Conservation (phyloP, 495 filamentous ascomycete species). For the Lentithecium fluviatile region DNA sequence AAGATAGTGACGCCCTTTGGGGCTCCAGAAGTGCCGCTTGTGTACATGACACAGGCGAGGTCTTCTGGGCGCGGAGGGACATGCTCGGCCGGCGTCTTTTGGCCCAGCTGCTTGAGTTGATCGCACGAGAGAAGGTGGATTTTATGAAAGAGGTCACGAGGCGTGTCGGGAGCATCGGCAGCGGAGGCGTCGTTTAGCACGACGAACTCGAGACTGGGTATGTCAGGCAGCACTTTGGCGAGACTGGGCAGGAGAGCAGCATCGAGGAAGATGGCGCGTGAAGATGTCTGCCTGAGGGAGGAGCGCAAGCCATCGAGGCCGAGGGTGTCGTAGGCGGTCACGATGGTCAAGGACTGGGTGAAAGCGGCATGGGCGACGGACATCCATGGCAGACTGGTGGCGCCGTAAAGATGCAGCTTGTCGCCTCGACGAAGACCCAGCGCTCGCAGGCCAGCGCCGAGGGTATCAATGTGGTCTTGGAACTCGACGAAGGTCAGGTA, state of each 20-base stretch:
- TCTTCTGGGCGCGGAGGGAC: conserved; percentile 82
- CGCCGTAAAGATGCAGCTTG: conserved; percentile 84
- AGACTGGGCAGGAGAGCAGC: conserved; percentile 78
- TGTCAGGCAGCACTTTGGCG: conserved; percentile 64
- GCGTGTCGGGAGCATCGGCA: too few species aligned
- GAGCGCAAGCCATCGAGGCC: conserved; percentile 90
- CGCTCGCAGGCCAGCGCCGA: conserved; percentile 72
- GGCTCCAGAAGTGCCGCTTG: conserved; percentile 89
- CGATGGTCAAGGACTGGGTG: conserved; percentile 92
- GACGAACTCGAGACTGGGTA: too few species aligned
- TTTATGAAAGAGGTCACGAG: too few species aligned
- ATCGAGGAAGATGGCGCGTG: conserved; percentile 88
- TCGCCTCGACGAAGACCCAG: conserved; percentile 72
- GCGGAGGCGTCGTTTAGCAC: too few species aligned
- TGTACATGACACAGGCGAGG: conserved; percentile 99
- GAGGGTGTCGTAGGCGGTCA: conserved; percentile 96
- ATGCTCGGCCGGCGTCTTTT: conserved; percentile 71
- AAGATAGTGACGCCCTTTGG: conserved; percentile 93
- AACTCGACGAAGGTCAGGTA: conserved; percentile 89
- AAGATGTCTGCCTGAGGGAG: conserved; percentile 84
- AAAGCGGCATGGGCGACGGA: conserved; percentile 44
- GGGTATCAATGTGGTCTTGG: conserved; percentile 66
- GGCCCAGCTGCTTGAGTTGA: conserved; percentile 76
- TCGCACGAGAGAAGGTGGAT: conserved; percentile 79
- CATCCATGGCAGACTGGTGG: conserved; percentile 57